Evolutionary conservation across 306 rosid genomes (phyloP).

Genomic region (Pueraria montana): DNA sequence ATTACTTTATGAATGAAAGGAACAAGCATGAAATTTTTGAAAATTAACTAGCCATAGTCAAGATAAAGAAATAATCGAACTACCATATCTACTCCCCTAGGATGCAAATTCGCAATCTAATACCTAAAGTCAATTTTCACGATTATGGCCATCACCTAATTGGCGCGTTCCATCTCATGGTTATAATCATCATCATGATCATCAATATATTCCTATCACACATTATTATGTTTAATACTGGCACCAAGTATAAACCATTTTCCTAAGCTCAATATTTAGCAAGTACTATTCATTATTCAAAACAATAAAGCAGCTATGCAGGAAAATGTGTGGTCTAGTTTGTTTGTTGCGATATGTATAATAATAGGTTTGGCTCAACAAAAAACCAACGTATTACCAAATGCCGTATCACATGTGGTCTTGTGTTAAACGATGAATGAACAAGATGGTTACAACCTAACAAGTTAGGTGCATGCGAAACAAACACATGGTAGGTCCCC

Average conservation of each 20-base stretch:
- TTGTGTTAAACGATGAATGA: not conserved
- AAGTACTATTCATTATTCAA: not conserved
- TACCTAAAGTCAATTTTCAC: not conserved
- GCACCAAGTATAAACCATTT: not conserved
- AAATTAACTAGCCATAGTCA: not conserved
- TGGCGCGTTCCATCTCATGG: not conserved
- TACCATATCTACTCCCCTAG: not conserved
- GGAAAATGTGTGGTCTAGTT: not conserved
- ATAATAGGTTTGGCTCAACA: not conserved
- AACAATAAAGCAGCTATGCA: not conserved
- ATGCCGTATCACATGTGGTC: not conserved
- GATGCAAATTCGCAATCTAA: constrained; percentile 7
- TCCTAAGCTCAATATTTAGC: not conserved
- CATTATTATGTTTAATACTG: not conserved
- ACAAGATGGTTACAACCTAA: not conserved
- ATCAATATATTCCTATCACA: not conserved
- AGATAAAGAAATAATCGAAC: not conserved
- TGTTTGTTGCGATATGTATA: constrained; percentile 16
- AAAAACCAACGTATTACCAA: not conserved
- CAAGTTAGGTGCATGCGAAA: constrained; percentile 19
- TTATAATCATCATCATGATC: not conserved
- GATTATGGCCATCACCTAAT: not conserved
- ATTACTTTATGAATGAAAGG: not conserved
- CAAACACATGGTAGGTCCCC: constrained; percentile 50
- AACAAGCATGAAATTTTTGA: not conserved